A percentile compares a stretch with the other conserved stretches of the same genome.
phyloP scores from a whole-genome alignment of 1,284 basidiomycete species.

The Puccinia polysora region DNA sequence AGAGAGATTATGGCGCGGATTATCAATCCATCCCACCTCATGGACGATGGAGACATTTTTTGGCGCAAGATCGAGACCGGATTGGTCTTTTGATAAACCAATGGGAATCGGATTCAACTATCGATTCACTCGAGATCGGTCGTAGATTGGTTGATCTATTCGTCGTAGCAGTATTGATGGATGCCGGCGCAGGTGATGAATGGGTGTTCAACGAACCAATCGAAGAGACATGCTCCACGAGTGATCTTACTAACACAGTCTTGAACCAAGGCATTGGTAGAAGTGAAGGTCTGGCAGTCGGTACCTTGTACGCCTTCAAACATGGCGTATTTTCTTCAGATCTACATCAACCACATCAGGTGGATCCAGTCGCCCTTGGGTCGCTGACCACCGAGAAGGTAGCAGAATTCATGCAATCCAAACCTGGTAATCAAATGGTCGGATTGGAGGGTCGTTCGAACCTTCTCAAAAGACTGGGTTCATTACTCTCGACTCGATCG shows the following conservation, averaged over 20 bases:
- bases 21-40: constrained; percentile 75
- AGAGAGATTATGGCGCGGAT: constrained; percentile 74
- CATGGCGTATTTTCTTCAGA: constrained; percentile 74
- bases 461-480: constrained; percentile 68
- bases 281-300: constrained; percentile 87
- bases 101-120: constrained; percentile 47
- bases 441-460: constrained; percentile 79
- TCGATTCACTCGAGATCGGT: constrained; percentile 61
- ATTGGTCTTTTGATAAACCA: constrained; percentile 60
- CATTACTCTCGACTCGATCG: constrained; percentile 64
- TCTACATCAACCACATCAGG: constrained; percentile 62
- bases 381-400: constrained; percentile 62
- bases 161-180: constrained; percentile 84
- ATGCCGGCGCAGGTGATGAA: constrained; percentile 80
- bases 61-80: constrained; percentile 62
- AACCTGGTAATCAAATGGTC: constrained; percentile 71
- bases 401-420: constrained; percentile 74
- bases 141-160: constrained; percentile 81
- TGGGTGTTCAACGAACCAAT: constrained; percentile 72
- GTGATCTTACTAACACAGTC: background rate
- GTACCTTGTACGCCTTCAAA: constrained; percentile 82
- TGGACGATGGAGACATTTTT: constrained; percentile 81
- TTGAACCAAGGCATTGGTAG: constrained; percentile 59
- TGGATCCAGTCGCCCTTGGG: constrained; percentile 63
- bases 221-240: constrained; percentile 44